Conservation (phyloP, 1,284 basidiomycete genomes). For the Tylopilus microsporus region DNA sequence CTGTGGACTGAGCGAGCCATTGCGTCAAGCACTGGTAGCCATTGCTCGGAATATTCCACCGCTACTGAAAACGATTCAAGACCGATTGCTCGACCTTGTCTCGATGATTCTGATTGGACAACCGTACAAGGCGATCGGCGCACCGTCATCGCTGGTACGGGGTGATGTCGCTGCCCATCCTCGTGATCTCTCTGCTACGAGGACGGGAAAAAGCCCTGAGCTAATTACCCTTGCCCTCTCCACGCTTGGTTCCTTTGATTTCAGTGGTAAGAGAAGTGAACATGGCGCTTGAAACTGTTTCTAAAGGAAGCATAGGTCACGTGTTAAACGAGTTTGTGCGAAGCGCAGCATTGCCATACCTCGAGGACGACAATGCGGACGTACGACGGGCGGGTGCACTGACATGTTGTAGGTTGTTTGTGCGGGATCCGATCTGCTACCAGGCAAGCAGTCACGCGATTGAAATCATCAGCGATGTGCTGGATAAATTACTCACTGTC, state of each 20-base stretch:
- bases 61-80: conserved; percentile 89
- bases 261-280: conserved; percentile 60
- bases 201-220: conserved; percentile 62
- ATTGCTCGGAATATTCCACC: conserved; percentile 91
- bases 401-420: conserved; percentile 89
- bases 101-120: conserved; percentile 79
- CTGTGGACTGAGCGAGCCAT: conserved; percentile 87
- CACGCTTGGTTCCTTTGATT: conserved; percentile 92
- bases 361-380: conserved; percentile 89
- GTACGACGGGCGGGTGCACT: conserved; percentile 88
- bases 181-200: conserved; percentile 52
- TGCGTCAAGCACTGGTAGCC: conserved; percentile 81
- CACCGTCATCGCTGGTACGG: conserved; percentile 56
- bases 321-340: conserved; percentile 96
- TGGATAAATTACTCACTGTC: conserved; percentile 94
- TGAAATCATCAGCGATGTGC: conserved; percentile 95
- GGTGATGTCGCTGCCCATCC: conserved; percentile 48
- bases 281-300: neutral
- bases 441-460: conserved; percentile 96
- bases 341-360: conserved; percentile 85
- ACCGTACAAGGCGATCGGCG: conserved; percentile 81
- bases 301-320: conserved; percentile 56
- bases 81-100: conserved; percentile 81
- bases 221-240: conserved; percentile 81
- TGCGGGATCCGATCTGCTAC: conserved; percentile 94